A percentile compares a stretch with the other conserved stretches of the same genome.
These are phyloP conservation scores for Sugiyamaella pinicola DNA, from an alignment of 1,139 yeast genomes.

Conservation along the genomic window DNA sequence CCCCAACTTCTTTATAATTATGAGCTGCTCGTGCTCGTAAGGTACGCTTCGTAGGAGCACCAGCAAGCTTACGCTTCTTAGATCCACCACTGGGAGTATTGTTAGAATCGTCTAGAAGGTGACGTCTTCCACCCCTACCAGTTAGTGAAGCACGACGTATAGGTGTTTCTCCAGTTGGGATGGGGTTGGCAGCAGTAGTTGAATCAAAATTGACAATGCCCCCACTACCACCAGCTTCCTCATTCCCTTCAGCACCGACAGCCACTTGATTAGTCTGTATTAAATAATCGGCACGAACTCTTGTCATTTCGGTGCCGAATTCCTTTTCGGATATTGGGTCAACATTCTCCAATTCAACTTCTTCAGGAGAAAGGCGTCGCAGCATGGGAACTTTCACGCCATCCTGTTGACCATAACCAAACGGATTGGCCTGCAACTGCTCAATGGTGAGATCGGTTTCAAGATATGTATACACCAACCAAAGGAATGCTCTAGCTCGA, in stretches of 20 bases:
- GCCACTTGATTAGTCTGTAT: constrained; percentile 31
- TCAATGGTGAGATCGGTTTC: constrained; percentile 67
- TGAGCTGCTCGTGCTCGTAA: constrained; percentile 15
- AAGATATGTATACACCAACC: constrained; percentile 79
- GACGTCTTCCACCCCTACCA: constrained; percentile 5
- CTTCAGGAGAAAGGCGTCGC: constrained; percentile 46
- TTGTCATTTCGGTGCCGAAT: constrained; percentile 71
- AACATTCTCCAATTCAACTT: constrained; percentile 52
- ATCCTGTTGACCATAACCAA: constrained; percentile 50
- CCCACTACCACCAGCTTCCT: not conserved
- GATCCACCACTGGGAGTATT: constrained; percentile 7
- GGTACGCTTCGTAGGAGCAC: constrained; percentile 18
- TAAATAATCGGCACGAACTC: constrained; percentile 60
- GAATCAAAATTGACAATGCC: constrained; percentile 15
- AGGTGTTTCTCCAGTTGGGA: not conserved
- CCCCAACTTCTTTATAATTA: constrained; percentile 18
- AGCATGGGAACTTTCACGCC: constrained; percentile 50
- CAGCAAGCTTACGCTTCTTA: constrained; percentile 8
- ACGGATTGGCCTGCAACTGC: constrained; percentile 63
- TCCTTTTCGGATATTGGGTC: constrained; percentile 72
- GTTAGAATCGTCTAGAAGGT: not conserved
- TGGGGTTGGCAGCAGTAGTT: not conserved
- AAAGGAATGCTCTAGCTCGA: constrained; percentile 72
- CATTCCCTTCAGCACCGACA: constrained; percentile 14
- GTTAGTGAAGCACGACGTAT: not conserved